phyloP scores from a whole-genome alignment of 352 stramenopile species.

The Pythium dissimile region DNA sequence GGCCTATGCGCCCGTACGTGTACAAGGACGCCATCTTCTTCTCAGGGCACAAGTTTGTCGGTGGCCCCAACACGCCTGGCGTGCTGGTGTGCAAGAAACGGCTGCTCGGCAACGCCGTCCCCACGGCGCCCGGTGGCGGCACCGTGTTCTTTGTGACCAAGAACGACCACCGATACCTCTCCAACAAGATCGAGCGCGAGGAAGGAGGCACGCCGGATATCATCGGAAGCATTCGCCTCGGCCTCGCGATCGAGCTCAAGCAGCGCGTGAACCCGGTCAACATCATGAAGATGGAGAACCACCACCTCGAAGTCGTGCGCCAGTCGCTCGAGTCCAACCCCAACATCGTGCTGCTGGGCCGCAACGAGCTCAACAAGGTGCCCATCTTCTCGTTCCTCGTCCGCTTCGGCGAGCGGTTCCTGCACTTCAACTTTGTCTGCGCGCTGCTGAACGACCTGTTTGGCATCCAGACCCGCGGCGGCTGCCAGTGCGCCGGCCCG shows the following conservation, averaged over 20 bases:
- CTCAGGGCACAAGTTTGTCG: conserved; percentile 95
- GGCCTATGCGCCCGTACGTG: conserved; percentile 24
- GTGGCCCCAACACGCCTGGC: conserved; percentile 84
- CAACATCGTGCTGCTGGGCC: conserved; percentile 81
- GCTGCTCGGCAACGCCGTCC: conserved; percentile 44
- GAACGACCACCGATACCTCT: conserved; percentile 49
- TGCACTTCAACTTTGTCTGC: conserved; percentile 97
- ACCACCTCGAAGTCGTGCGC: conserved; percentile 25
- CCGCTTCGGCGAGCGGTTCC: conserved; percentile 66
- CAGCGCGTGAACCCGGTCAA: conserved; percentile 29
- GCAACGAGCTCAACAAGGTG: conserved; percentile 41
- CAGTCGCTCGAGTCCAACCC: conserved; percentile 32
- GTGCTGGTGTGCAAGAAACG: conserved; percentile 94
- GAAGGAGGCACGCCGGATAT: conserved; percentile 96
- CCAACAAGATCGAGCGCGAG: conserved; percentile 92
- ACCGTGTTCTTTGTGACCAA: conserved; percentile 47
- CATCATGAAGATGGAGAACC: conserved; percentile 38
- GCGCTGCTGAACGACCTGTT: conserved; percentile 96
- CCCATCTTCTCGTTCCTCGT: conserved; percentile 94
- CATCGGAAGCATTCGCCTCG: conserved; percentile 86
- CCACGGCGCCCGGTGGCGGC: conserved; percentile 36
- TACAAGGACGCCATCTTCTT: conserved; percentile 94
- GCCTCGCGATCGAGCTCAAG: conserved; percentile 88
- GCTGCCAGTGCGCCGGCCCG: conserved; percentile 70
- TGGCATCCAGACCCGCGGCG: conserved; percentile 89